phyloP scores from a whole-genome alignment of 2,329 filamentous ascomycete species.

The Botryotinia calthae region DNA sequence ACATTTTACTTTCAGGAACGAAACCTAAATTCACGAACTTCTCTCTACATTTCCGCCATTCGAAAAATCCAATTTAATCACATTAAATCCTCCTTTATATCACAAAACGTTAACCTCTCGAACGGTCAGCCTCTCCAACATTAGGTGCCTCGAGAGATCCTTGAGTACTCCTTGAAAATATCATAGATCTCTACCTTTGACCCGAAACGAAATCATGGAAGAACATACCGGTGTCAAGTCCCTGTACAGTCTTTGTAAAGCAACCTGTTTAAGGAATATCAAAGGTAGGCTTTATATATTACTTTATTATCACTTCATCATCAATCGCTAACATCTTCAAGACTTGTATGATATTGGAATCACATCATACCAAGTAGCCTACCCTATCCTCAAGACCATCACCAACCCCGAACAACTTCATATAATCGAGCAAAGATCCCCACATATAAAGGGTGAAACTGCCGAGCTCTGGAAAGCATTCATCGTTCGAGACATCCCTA shows the following conservation, averaged over 20 bases:
- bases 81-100: background rate
- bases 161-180: background rate
- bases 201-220: background rate
- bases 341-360: slow-evolving; percentile 69
- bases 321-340: slow-evolving; percentile 29
- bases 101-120: background rate
- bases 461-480: slow-evolving; percentile 75
- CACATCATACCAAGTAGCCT: slow-evolving; percentile 64
- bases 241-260: slow-evolving; percentile 51
- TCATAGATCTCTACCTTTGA: background rate
- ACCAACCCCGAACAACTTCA: slow-evolving; percentile 73
- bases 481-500: slow-evolving; percentile 73
- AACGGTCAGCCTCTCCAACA: background rate
- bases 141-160: background rate
- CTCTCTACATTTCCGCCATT: background rate
- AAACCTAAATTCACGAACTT: background rate
- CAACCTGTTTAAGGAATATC: slow-evolving; percentile 53
- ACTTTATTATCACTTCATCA: slow-evolving; percentile 9
- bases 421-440: slow-evolving; percentile 69
- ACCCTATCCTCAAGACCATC: slow-evolving; percentile 67
- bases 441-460: slow-evolving; percentile 69
- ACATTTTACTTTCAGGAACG: background rate
- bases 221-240: slow-evolving; percentile 41
- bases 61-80: background rate
- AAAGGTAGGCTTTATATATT: slow-evolving; percentile 33